Conservation (phyloP, 2,329 filamentous ascomycete genomes). For the Claviceps sp. region DNA sequence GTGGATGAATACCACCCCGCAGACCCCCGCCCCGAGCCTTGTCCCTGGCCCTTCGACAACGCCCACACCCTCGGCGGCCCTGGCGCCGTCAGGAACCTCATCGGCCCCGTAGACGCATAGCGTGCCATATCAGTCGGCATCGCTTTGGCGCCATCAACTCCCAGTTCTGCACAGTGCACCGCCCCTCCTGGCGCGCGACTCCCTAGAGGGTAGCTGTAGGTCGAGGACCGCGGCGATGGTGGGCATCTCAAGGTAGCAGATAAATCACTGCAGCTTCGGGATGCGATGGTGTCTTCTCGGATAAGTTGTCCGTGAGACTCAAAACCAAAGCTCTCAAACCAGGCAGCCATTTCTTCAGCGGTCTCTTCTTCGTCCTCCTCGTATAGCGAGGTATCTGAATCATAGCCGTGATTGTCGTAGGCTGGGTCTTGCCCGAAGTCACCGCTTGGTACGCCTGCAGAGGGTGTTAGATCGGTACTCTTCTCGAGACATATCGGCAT, state of each 20-base stretch:
- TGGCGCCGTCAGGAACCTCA: slow-evolving; percentile 19
- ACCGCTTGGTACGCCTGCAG: neutral
- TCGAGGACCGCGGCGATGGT: slow-evolving; percentile 11
- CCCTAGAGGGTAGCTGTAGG: neutral
- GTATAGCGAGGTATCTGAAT: slow-evolving; percentile 7
- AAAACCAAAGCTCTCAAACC: slow-evolving; percentile 40
- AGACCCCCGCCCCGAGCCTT: slow-evolving; percentile 13
- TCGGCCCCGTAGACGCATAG: neutral
- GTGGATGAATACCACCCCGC: neutral
- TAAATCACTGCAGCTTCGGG: neutral
- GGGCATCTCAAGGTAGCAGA: neutral
- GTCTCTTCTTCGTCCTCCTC: slow-evolving; percentile 32
- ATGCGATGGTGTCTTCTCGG: slow-evolving; percentile 9
- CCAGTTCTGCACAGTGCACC: too few relatives aligned
- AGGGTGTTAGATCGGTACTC: too few relatives aligned
- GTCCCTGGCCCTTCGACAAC: slow-evolving; percentile 17
- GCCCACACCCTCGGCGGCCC: slow-evolving; percentile 23
- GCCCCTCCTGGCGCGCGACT: too few relatives aligned
- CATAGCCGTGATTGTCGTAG: neutral
- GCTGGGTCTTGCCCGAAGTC: neutral
- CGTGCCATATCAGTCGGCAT: too few relatives aligned
- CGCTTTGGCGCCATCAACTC: too few relatives aligned
- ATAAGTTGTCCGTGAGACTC: slow-evolving; percentile 28
- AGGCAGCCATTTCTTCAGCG: slow-evolving; percentile 30
- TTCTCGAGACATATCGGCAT: neutral